A percentile compares a stretch with the other conserved stretches of the same genome.
Conservation (phyloP, 2,329 filamentous ascomycete species). For the Berkeleyomyces rouxiae region DNA sequence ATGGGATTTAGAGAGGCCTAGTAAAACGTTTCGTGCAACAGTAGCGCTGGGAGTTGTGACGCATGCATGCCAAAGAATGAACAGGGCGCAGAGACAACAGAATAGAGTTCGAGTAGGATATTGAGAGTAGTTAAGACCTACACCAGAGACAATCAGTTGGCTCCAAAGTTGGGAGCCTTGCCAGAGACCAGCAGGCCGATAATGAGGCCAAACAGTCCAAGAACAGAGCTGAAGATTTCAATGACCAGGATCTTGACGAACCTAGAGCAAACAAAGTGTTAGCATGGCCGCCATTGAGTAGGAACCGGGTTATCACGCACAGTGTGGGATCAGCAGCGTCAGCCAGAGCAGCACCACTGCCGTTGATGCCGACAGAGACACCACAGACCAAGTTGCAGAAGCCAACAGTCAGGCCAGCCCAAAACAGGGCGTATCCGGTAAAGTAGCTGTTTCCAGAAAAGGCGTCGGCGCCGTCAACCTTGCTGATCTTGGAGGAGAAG, state of each 20-base stretch:
- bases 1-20: neutral
- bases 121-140: neutral
- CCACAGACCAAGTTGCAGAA: conserved; percentile 93
- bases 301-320: conserved; percentile 35
- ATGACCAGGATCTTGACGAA: conserved; percentile 99
- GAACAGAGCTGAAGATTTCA: conserved; percentile 96
- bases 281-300: conserved; percentile 16
- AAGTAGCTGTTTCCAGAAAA: conserved; percentile 73
- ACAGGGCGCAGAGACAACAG: neutral
- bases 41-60: neutral
- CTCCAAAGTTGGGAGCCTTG: conserved; percentile 62
- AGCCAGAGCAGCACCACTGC: conserved; percentile 85
- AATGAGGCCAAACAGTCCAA: conserved; percentile 92
- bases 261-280: conserved; percentile 28
- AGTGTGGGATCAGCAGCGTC: conserved; percentile 84
- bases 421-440: conserved; percentile 90
- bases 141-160: conserved; percentile 15
- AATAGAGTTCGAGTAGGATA: neutral
- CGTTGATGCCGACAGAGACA: conserved; percentile 94
- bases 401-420: conserved; percentile 86
- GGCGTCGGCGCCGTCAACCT: conserved; percentile 45
- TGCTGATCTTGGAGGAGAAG: conserved; percentile 74
- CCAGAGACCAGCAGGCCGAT: conserved; percentile 76
- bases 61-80: neutral
- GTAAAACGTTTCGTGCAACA: neutral